phyloP scores from a whole-genome alignment of 2,329 filamentous ascomycete genomes.

The Fusarium redolens region DNA sequence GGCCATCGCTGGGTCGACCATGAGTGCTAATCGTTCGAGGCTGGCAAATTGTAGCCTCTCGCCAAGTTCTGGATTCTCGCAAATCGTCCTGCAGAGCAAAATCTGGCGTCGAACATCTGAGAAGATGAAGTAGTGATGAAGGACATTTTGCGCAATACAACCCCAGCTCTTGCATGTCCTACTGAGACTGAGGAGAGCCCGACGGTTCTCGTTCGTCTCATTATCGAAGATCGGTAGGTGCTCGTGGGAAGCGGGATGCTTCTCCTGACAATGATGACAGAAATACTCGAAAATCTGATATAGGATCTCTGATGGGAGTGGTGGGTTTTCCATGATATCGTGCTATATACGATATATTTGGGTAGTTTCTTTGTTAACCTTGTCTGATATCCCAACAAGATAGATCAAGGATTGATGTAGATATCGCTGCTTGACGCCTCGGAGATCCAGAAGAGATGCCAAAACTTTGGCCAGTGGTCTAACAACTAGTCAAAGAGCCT shows the following conservation, averaged over 20 bases:
- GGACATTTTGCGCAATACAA: conserved; percentile 2
- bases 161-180: neutral
- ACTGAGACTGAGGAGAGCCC: neutral
- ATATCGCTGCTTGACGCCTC: neutral
- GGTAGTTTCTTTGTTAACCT: neutral
- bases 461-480: neutral
- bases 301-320: neutral
- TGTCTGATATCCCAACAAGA: neutral
- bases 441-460: neutral
- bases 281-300: conserved; percentile 3
- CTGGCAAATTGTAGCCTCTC: neutral
- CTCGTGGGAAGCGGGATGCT: neutral
- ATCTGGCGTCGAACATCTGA: neutral
- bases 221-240: neutral
- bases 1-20: neutral
- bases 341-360: neutral
- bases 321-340: neutral
- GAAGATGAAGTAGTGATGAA: conserved; percentile 19
- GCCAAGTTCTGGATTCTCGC: neutral
- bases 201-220: neutral
- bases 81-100: conserved; percentile 8
- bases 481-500: no score
- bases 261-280: conserved; percentile 18
- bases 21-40: neutral
- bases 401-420: neutral